Base-by-base conservation (phyloP, 495 filamentous ascomycete genomes). In the Aspergillus nidulans region DNA sequence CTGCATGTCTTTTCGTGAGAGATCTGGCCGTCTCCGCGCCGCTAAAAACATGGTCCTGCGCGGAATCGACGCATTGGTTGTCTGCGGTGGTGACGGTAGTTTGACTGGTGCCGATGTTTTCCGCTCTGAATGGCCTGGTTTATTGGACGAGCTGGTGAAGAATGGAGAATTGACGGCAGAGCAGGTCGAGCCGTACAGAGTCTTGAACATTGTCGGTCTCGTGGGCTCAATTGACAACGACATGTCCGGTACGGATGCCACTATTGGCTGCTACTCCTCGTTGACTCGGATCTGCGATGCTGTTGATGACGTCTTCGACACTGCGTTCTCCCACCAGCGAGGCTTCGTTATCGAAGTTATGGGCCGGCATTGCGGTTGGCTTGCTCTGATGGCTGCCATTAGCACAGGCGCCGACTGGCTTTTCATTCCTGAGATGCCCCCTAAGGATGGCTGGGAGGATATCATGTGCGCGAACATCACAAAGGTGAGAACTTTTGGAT, bases 161-260 rank as follows among this genome's bases (percentile, higher is more conserved):
- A 85, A 67, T 5, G 81, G 81, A 15, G 80, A 91, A 56, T 75
- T 96, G 58, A 84, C 81, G 6, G 55, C 75, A 26, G 82, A 87
- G 30, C 85, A 97, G 64, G 69, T 87, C 34, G 70, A 81, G 23
- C 83, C 87, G 1, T 92, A 87, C 73, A 77, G 80, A 56, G 81
- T 91, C 51, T 79, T 99, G 56, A 97, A 97, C 71, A 96, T 99
- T 57, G 91, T 96, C 24, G 95, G 95, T 19, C 76, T 97, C 49
- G 95, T 99, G 18, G 95, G 95, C 20, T 95, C 90, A 24, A 99
- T 99, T 54, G 95, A 99, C 77, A 99, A 99, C 66, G 95, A 99
- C 65, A 88, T 99, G 74, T 92, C 90, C 36, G 88, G 88, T 49
- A 99, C 95, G 20, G 95, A 99, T 66, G 92, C 94, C 49, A 99